Conservation (phyloP, 2,329 filamentous ascomycete genomes). For the Penicillium polonicum region DNA sequence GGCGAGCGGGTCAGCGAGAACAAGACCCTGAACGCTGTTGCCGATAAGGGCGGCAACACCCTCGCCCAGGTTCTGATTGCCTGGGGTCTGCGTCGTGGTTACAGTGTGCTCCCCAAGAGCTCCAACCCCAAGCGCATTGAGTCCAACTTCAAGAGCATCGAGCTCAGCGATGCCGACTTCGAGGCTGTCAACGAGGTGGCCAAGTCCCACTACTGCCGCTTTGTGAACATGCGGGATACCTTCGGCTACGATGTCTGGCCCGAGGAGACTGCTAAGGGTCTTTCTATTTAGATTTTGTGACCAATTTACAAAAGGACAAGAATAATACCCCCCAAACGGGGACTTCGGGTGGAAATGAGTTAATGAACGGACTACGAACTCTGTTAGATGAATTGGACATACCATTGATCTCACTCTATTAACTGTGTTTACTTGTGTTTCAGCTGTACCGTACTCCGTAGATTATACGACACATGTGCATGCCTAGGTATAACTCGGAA, state of each 20-base stretch:
- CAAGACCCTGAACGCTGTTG: constrained; percentile 58
- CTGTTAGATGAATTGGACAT: constrained; percentile 20
- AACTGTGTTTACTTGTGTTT: background rate
- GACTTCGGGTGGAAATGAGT: constrained; percentile 11
- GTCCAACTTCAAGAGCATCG: constrained; percentile 65
- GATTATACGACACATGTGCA: background rate
- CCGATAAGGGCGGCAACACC: constrained; percentile 57
- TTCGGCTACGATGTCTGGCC: constrained; percentile 73
- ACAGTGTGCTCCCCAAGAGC: constrained; percentile 69
- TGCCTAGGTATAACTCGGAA: background rate
- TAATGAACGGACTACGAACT: constrained; percentile 17
- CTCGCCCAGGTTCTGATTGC: constrained; percentile 63
- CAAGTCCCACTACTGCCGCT: constrained; percentile 64
- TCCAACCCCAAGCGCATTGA: constrained; percentile 65
- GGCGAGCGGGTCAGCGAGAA: constrained; percentile 66
- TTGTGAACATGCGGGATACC: constrained; percentile 80
- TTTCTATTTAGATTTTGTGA: constrained; percentile 28
- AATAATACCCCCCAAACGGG: constrained; percentile 5
- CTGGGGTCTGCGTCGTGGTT: constrained; percentile 66
- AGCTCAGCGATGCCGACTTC: constrained; percentile 59
- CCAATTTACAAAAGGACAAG: constrained; percentile 2
- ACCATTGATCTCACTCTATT: constrained; percentile 6
- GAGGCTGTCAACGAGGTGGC: constrained; percentile 63
- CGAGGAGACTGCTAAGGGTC: constrained; percentile 49
- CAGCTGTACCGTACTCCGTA: background rate